Conservation (phyloP, 345 rosid species). For the Salix caprea region DNA sequence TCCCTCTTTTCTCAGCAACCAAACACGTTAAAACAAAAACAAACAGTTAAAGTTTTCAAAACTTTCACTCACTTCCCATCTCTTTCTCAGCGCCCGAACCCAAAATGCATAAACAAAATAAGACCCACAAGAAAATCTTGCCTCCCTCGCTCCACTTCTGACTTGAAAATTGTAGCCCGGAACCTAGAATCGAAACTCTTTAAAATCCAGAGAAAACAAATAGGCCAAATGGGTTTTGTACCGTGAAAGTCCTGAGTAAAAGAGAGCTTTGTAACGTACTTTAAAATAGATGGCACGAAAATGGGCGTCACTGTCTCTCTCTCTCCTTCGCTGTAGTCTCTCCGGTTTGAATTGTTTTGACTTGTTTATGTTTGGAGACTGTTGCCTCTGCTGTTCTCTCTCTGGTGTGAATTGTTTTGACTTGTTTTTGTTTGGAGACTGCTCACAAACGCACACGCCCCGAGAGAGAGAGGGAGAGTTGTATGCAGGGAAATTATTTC, state of each 20-base stretch:
- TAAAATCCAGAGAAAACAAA: neutral
- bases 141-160: no score
- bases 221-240: neutral
- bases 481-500: no score
- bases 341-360: no score
- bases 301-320: neutral
- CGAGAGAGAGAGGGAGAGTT: no score
- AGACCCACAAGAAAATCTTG: no score
- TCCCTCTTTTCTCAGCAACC: constrained; percentile 4
- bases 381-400: neutral
- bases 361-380: no score
- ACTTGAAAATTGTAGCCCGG: no score
- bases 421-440: no score
- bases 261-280: neutral
- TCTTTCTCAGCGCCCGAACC: neutral
- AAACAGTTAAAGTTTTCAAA: neutral
- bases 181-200: no score
- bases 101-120: no score
- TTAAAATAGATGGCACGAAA: neutral
- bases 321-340: neutral
- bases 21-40: constrained; percentile 1
- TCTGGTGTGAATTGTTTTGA: neutral
- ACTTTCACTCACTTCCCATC: neutral
- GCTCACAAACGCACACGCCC: no score
- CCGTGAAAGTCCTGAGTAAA: neutral